Base-by-base conservation (phyloP, 768 basidiomycete species). In the Megacollybia marginata region DNA sequence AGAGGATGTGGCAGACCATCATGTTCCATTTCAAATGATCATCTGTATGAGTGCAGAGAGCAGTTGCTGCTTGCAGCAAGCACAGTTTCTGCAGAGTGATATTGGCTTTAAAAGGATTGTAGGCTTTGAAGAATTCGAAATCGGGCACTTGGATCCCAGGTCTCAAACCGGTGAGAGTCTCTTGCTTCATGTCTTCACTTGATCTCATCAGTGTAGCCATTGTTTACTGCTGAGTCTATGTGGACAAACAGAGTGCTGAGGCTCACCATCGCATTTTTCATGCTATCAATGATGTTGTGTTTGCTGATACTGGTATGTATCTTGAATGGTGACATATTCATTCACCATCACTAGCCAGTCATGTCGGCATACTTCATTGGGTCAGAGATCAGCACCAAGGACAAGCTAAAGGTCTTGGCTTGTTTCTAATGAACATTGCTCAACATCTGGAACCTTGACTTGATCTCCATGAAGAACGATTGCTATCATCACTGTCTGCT, bases 311-410 rank as follows among this genome's bases (percentile, higher is more conserved):
- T 0, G 56, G 56, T 2, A 9, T 54, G 4, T 43, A 50, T 0
- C 52, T 58, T 18, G 50, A 47, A 5, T 63, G 62, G 33, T 45
- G 52, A 1, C 56, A 65, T 35, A 65, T 63, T 33, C 57, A 54
- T 28, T 36, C 35, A 36, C 35, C 35, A 36, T 36, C 35, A 10
- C 35, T 36, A 16, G 16, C 10, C 16, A 51, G 59, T 33, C 59
- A 61, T 0, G 20, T 34, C 15, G 59, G 61, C 1, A 53, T 60
- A 19, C 46, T 54, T 8, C 43, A 54, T 0, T 57, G 57, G 42
- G 53, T 59, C 18, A 60, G 60, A 2, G 64, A 64, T 48, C 52
- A 54, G 2, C 60, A 65, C 44, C 60, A 58, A 47, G 60, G 61
- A 1, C 57, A 63, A 44, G 61, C 56, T 2, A 46, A 55, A 1